These are phyloP conservation scores for Pseudonitzschia multistriata DNA, from an alignment of 108 stramenopile species.

Conservation along the genomic window DNA sequence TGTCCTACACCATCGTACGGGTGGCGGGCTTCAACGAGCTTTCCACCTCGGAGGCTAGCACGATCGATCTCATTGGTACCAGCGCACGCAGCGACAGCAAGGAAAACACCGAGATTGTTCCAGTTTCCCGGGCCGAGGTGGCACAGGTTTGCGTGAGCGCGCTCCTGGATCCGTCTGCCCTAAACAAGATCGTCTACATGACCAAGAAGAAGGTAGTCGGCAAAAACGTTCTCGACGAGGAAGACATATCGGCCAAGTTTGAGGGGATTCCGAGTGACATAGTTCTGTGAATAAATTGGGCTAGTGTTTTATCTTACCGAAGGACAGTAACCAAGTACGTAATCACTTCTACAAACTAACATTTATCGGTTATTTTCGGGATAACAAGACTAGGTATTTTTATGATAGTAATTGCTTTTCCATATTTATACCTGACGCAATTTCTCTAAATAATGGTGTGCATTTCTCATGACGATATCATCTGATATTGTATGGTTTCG, in stretches of 20 bases:
- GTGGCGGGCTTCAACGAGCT: conserved; percentile 70
- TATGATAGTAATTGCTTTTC: too few relatives aligned
- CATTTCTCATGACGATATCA: too few relatives aligned
- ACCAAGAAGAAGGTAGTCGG: conserved; percentile 38
- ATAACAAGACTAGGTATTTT: too few relatives aligned
- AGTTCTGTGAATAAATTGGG: not conserved
- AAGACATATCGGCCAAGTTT: conserved; percentile 68
- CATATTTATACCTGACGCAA: too few relatives aligned
- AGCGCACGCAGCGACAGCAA: conserved; percentile 28
- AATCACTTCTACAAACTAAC: too few relatives aligned
- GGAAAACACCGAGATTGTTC: conserved; percentile 29
- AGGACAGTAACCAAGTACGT: too few relatives aligned
- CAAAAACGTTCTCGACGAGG: conserved; percentile 43
- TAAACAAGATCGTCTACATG: conserved; percentile 83
- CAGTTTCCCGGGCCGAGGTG: conserved; percentile 77
- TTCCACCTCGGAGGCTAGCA: conserved; percentile 56
- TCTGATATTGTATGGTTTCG: too few relatives aligned
- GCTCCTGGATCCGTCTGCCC: conserved; percentile 71
- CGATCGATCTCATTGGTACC: conserved; percentile 50
- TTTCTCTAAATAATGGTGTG: too few relatives aligned
- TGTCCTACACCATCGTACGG: conserved; percentile 65
- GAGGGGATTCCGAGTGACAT: conserved; percentile 34
- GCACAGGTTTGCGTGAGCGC: conserved; percentile 79
- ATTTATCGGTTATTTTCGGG: too few relatives aligned
- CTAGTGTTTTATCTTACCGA: too few relatives aligned